Percentiles rank a stretch among this genome's conserved stretches.
Evolutionary conservation across 345 rosid species (phyloP).

Genomic region (Gossypium mustelinum): DNA sequence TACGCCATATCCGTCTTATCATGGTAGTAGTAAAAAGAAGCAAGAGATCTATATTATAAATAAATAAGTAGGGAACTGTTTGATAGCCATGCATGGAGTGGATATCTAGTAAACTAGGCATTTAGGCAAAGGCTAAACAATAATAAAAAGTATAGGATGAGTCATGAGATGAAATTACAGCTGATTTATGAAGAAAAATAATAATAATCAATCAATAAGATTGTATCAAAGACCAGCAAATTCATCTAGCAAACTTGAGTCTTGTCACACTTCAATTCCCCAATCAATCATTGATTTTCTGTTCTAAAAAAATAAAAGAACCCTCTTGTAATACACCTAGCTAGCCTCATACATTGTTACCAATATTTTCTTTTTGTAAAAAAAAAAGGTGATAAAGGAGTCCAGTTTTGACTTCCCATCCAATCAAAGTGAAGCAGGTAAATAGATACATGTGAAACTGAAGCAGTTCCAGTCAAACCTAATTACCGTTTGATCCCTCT

Average conservation of each 20-base stretch:
- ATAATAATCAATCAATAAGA: neutral
- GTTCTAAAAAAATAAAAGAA: no score
- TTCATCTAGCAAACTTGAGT: slow-evolving; percentile 15
- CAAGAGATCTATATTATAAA: neutral
- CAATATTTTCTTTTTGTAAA: neutral
- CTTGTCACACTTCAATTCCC: slow-evolving; percentile 8
- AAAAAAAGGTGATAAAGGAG: neutral
- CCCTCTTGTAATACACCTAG: neutral
- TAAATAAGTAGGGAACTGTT: neutral
- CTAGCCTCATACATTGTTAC: neutral
- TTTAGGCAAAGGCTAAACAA: neutral
- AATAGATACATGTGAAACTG: neutral
- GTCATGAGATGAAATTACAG: neutral
- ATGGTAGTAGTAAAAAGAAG: neutral
- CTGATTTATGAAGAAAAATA: neutral
- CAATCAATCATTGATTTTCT: neutral
- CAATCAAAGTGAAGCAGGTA: slow-evolving; percentile 8
- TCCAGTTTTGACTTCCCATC: neutral
- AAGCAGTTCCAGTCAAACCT: neutral
- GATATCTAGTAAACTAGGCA: neutral
- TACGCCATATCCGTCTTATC: neutral
- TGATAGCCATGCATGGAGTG: neutral
- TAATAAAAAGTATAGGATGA: neutral
- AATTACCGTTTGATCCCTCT: slow-evolving; percentile 2
- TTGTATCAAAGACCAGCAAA: neutral